Evolutionary conservation across 169 alveolate species (phyloP).

Genomic region (Plasmodium relictum): DNA sequence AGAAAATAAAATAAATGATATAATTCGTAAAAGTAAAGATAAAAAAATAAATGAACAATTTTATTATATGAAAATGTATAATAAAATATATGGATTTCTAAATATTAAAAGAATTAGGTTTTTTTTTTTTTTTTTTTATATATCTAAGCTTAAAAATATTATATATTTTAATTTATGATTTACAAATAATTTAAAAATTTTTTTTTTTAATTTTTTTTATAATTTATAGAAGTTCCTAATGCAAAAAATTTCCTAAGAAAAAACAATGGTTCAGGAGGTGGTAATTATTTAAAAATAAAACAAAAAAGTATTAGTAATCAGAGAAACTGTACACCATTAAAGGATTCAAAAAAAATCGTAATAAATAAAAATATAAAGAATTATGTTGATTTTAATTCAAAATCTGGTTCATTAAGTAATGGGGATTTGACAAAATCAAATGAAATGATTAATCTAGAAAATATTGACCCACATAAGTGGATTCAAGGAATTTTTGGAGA

Average conservation of each 20-base stretch:
- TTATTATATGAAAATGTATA: background rate
- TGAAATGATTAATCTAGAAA: conserved; percentile 7
- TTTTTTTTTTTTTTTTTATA: background rate
- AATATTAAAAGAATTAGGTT: background rate
- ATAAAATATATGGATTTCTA: background rate
- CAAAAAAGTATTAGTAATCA: background rate
- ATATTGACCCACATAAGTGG: conserved; percentile 67
- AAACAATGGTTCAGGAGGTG: conserved; percentile 54
- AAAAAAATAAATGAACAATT: background rate
- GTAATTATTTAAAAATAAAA: conserved; percentile 50
- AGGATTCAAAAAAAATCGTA: background rate
- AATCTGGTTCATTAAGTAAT: conserved; percentile 8
- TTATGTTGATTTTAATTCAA: background rate
- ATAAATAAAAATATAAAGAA: background rate
- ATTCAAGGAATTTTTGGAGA: conserved; percentile 55
- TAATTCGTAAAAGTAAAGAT: conserved; percentile 1
- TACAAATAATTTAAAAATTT: no score
- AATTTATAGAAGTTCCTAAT: no score
- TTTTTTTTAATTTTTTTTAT: no score
- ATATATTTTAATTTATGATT: background rate
- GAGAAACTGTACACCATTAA: background rate
- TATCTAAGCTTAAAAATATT: background rate
- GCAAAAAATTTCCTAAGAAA: conserved; percentile 25
- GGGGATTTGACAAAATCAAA: background rate
- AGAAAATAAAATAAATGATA: background rate